Conservation (phyloP, 345 rosid species). For the Cardamine occulta region DNA sequence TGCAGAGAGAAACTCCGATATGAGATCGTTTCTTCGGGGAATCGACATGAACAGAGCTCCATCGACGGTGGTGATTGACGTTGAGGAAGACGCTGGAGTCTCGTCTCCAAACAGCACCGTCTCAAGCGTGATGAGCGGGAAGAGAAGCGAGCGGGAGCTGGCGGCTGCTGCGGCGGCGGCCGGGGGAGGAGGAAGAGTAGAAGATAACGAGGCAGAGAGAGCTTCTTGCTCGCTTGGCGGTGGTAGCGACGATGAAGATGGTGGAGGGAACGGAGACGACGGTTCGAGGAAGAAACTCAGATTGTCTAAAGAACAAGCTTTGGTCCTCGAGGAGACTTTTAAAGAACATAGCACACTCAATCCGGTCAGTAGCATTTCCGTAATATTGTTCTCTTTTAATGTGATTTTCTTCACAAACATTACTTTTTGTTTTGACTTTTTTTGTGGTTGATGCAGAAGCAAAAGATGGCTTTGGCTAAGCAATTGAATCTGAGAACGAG, state of each 20-base stretch:
- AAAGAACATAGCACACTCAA: constrained; percentile 88
- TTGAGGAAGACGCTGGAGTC: constrained; percentile 69
- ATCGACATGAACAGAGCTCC: constrained; percentile 68
- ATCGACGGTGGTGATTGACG: constrained; percentile 47
- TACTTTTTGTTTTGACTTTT: constrained; percentile 1
- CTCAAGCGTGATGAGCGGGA: constrained; percentile 76
- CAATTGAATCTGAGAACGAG: constrained; percentile 81
- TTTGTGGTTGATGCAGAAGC: constrained; percentile 54
- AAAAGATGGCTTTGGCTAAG: constrained; percentile 75
- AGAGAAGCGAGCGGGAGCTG: constrained; percentile 67
- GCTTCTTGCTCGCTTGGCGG: constrained; percentile 62
- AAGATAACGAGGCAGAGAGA: constrained; percentile 70
- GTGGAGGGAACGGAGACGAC: constrained; percentile 69
- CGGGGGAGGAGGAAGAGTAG: constrained; percentile 36
- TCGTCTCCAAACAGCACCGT: constrained; percentile 90
- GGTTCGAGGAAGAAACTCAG: constrained; percentile 84
- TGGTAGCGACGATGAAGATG: constrained; percentile 82
- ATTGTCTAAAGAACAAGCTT: constrained; percentile 77
- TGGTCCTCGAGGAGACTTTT: constrained; percentile 86
- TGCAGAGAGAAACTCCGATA: constrained; percentile 56
- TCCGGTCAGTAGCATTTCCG: constrained; percentile 72
- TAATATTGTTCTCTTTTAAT: not conserved
- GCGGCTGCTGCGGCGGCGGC: constrained; percentile 29
- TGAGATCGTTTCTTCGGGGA: constrained; percentile 56
- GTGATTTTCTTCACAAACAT: not conserved